Base-by-base conservation (phyloP, 257 asterid species). In the Solanum neorickii region DNA sequence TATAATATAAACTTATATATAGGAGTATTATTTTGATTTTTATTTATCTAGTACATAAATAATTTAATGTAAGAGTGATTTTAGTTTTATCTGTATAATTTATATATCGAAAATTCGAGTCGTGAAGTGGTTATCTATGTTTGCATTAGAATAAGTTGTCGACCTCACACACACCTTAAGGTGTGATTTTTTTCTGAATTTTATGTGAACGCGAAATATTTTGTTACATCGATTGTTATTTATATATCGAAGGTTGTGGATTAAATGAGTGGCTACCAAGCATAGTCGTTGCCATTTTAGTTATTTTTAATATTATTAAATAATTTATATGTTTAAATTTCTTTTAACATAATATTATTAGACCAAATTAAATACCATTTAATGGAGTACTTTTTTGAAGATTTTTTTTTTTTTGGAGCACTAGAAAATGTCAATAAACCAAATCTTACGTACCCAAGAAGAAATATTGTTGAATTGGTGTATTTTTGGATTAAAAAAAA, bases 391-490 rank as follows among this genome's bases (percentile, higher is more conserved):
- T 16, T 35, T 9, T 10, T 35, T 16, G 29, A 60, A 60, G 29
- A 23, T 2, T 0, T 2, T 16, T 42, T 49, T 47, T 16, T 15
- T 52, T 15, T 52, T 16, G 27, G 9, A 73, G 16, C 49, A 73
- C 16, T 35, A 35, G 82, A 73, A 70, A 73, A 33, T 18, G 49
- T 69, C 76, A 7, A 31, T 12, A 29, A 31, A 31, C 76, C 13
- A 69, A 70, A 31, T 70, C 42, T 70, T 70, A 70, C 75, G 20
- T 27, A 66, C 21, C 23, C 44, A 70, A 70, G 44, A 70, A 70
- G 77, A 70, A 70, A 70, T 16, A 13, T 70, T 70, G 77, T 70
- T 70, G 77, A 70, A 70, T 70, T 70, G n/a, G 77, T 31, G 76
- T 69, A 33, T 31, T 29, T 13, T 69, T 69, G 42, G 41, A 70